phyloP scores from a whole-genome alignment of 108 stramenopile species.

The Stephanodiscus minutulus region DNA sequence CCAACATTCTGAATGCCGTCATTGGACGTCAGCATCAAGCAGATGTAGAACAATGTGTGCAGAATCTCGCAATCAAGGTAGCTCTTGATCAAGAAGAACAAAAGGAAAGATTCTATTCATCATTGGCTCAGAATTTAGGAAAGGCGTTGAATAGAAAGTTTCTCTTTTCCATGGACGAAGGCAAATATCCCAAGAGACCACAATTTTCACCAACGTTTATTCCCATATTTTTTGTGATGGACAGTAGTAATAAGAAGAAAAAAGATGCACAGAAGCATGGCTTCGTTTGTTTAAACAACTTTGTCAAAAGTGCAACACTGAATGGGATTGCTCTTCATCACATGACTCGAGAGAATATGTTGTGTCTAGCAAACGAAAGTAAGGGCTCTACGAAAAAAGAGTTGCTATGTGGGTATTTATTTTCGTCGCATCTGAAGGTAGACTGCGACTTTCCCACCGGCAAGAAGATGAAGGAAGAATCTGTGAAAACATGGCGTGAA shows the following conservation, averaged over 20 bases:
- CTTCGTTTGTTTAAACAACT: conserved; percentile 6
- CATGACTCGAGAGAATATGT: conserved; percentile 19
- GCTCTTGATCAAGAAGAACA: conserved; percentile 5
- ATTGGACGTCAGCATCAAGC: too few relatives aligned
- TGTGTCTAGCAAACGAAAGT: conserved; percentile 20
- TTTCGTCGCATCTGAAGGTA: conserved; percentile 9
- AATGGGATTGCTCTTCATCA: conserved; percentile 20
- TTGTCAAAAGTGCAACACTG: conserved; percentile 12
- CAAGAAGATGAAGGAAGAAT: conserved; percentile 13
- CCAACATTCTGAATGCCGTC: background rate
- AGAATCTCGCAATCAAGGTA: background rate
- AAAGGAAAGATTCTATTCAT: conserved; percentile 13
- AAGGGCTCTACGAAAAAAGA: conserved; percentile 14
- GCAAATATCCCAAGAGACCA: conserved; percentile 14
- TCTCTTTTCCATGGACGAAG: background rate
- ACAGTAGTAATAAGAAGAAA: conserved; percentile 12
- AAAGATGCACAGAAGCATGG: background rate
- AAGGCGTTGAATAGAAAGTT: conserved; percentile 3
- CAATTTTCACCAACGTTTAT: conserved; percentile 9
- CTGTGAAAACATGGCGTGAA: conserved; percentile 13
- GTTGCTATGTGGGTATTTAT: conserved; percentile 18
- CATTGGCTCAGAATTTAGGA: conserved; percentile 12
- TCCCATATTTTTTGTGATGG: conserved; percentile 19
- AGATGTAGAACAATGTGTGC: conserved; percentile 11
- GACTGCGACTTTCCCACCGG: conserved; percentile 14